Evolutionary conservation across 257 asterid genomes (phyloP).

Genomic region (Petrea volubilis): DNA sequence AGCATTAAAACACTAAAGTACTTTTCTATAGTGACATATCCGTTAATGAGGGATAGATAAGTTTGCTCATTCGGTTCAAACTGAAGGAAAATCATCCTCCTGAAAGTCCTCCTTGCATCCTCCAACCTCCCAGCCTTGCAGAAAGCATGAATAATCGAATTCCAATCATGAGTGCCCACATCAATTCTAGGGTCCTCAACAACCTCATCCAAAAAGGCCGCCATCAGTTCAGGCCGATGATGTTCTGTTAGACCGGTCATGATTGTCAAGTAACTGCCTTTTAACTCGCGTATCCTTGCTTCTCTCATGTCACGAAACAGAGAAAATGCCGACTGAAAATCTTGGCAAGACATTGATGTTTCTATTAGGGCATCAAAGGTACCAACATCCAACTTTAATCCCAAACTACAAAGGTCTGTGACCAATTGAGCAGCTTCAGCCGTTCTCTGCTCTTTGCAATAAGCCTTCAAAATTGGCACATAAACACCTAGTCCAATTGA

Average conservation of each 20-base stretch:
- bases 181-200: constrained; percentile 84
- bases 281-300: constrained; percentile 62
- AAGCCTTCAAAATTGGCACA: constrained; percentile 73
- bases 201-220: constrained; percentile 78
- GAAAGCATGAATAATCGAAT: constrained; percentile 90
- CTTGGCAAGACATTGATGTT: constrained; percentile 88
- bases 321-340: constrained; percentile 92
- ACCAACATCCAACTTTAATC: constrained; percentile 57
- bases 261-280: constrained; percentile 78
- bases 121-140: constrained; percentile 87
- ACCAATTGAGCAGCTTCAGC: constrained; percentile 93
- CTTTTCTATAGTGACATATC: constrained; percentile 62
- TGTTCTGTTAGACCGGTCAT: constrained; percentile 96
- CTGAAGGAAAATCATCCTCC: constrained; percentile 86
- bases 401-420: constrained; percentile 59
- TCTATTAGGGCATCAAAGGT: constrained; percentile 78
- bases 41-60: constrained; percentile 79
- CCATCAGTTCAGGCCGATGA: constrained; percentile 96
- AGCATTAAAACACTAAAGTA: constrained; percentile 84
- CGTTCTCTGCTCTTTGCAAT: constrained; percentile 72
- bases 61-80: constrained; percentile 92
- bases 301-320: constrained; percentile 95
- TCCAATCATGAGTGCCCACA: constrained; percentile 94
- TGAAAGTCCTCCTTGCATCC: constrained; percentile 78
- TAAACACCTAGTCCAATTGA: constrained; percentile 75